Evolutionary conservation across 768 basidiomycete species (phyloP), one percentile per base, ranked within the genome.

Genomic region (Trametes maxima): DNA sequence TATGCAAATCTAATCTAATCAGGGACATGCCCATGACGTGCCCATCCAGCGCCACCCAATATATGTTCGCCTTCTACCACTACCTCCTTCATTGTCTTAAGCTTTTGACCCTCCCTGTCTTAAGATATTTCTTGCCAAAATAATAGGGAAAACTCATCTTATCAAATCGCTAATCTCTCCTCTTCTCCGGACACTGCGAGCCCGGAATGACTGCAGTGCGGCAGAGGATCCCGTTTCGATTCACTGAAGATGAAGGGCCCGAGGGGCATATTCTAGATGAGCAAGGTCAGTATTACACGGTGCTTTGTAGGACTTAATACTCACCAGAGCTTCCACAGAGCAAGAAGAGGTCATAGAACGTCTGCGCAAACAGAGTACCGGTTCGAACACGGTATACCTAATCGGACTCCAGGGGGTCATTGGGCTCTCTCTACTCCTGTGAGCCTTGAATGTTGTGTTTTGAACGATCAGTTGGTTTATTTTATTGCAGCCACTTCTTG

Each of bases 331-430:
- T 21, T 3, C 7, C 1, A 16, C 48, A 72, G 71, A 72, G 40
- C 71, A 72, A 48, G 71, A 72, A 47, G 67, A 68, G 44, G 50
- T 72, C n/a, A 67, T 72, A 13, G 58, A 69, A 1, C n/a, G 57
- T 2, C 49, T 72, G 14, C 69, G 65, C 22, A 46, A 60, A 16
- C 40, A 64, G 48, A 67, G 65, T 25, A 57, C 57, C 3, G 24
- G 54, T 17, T 65, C 60, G 3, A 67, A 66, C 28, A n/a, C 39
- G 1, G 56, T 64, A 22, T 70, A 70, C 52, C 24, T 36, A 1
- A 5, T 60, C 5, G 57, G 65, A 0, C 60, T 69, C 5, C 67
- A 67, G 33, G 48, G 59, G 8, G 58, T 68, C 14, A 24, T 70
- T 14, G 66, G 43, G 0, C 65, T 70, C 12, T 72, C 68, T 17